Base-by-base conservation (phyloP, 2,329 filamentous ascomycete genomes). In the Colletotrichum magnum region DNA sequence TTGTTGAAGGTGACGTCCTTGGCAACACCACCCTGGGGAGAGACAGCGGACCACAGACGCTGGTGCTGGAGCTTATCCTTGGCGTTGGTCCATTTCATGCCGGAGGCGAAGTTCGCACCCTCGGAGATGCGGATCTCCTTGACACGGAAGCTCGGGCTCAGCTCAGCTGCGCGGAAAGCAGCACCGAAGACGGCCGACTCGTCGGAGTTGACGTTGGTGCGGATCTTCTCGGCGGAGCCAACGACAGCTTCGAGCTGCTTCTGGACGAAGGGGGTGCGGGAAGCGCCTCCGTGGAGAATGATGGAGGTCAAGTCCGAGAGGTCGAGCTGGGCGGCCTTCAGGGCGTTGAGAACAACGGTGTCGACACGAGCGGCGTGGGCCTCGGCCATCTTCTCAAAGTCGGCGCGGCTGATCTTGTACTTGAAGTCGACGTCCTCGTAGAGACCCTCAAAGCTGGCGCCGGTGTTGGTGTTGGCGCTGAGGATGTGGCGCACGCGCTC, bases 151-250 rank as follows among this genome's bases (percentile, higher is more conserved):
- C 93, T 95, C 48, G 95, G 94, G 82, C 94, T 98, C 68, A 99
- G 87, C 74, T 94, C 90, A 60, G 96, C 96, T 58, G 94, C 96
- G 77, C 95, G 94, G 87, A 99, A 98, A 32, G 93, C 95, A 64
- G 96, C 95, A 75, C 96, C 96, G 79, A 98, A 97, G 10, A 97
- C 96, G 58, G 96, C 96, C 26, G 96, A 93, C 82, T 99, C 96
- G 76, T 99, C 96, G 12, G 95, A 93, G 83, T 99, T 99, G 77
- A 99, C 96, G 75, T 97, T 99, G 77, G 92, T 93, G 72, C 94
- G 92, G 69, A 99, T 86, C 85, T 97, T 98, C 59, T 92, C 90
- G 7, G 90, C 81, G 18, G 87, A 88, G 45, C 93, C 93, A 58
- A 91, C 88, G 51, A 93, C 81, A 71, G 90, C 89, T 82, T 98